Base-by-base conservation (phyloP, 2,329 filamentous ascomycete genomes). In the Trichoderma cornu-damae region DNA sequence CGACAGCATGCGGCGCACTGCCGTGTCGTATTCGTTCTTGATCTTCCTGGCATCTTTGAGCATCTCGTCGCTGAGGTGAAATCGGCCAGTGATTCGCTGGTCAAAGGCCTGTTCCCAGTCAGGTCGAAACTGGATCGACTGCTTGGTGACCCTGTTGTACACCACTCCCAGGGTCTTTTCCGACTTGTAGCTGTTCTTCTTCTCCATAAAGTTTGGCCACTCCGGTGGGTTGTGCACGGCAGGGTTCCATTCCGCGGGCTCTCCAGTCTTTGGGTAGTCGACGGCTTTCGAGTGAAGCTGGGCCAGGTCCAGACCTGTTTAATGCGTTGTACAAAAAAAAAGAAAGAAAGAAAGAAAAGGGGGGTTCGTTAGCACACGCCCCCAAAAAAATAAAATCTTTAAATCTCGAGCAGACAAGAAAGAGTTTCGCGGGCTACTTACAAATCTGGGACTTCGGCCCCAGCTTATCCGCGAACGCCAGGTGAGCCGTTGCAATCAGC, bases 201-300 rank as follows among this genome's bases (percentile, higher is more conserved):
- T 90, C 68, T 91, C 87, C 86, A 95, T 93, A 68, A 93, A 97
- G 69, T 96, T 93, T 0, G 91, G 94, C 81, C 84, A 96, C 54
- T 65, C 73, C 5, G 65, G 75, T 0, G 88, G 85, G n/a, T 77
- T 75, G 3, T 94, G 74, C 40, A 3, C 8, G 0, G 78, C 74
- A 37, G 75, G 72, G 6, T 77, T 75, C 76, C 96, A 87, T 18
- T 79, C 73, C 0, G 92, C 93, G 0, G 88, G 82, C 8, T 87
- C 79, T 0, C 94, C 94, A 1, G 90, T 93, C 74, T 99, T 99
- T 43, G 89, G 86, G 68, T 94, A 99, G 69, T 99, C 94, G 1
- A 99, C 94, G 0, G 94, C 93, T 64, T 86, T 84, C 0, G 94
- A 97, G 69, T 99, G 94, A 2, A 97, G 75, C 7, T 80, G 75